Evolutionary conservation across 2,329 filamentous ascomycete genomes (phyloP), one percentile per base, ranked within the genome.

Genomic region (Trichoderma aggressivum): DNA sequence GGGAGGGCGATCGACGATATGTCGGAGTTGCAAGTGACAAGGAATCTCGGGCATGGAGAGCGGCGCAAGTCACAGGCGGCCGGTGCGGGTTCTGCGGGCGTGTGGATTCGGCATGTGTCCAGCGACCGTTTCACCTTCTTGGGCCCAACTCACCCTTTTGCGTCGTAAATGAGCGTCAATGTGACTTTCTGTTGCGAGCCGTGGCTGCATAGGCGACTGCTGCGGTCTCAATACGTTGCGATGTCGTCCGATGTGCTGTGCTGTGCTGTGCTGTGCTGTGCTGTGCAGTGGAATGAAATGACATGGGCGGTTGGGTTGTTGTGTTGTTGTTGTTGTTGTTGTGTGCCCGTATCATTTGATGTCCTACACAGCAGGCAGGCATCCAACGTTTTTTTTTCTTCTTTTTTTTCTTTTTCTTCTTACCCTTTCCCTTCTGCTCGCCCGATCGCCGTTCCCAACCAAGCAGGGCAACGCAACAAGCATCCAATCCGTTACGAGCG

Each of bases 31-130:
- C 26, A 14, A 36, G 36, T 53, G 50, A 67, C 64, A 47, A 59
- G 53, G 63, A 39, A 67, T 67, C 61, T 70, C 63, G 70, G 70
- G 70, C 70, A 47, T 32, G 70, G n/a, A n/a, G 70, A 66, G 70
- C 55, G 55, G 55, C 70, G 43, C 59, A 64, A 55, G 47, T 63
- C 18, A 36, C 39, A 60, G 69, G 28, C 26, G 34, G 58, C 67
- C 39, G 67, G 59, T 59, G 61, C 62, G 47, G 69, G 28, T 55
- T 39, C 8, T 59, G 39, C 43, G 68, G 68, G 66, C 47, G 67
- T 70, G 68, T 63, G 68, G 68, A 64, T 64, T 70, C 60, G 60
- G 59, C 64, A 59, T 58, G 50, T 61, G 66, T 18, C 34, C 39
- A 50, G 55, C 47, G 55, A n/a, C 43, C 14, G 53, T 59, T 67